These are phyloP conservation scores for Sorghum bicolor DNA, from an alignment of 176 grass and related monocot genomes.

Conservation along the genomic window DNA sequence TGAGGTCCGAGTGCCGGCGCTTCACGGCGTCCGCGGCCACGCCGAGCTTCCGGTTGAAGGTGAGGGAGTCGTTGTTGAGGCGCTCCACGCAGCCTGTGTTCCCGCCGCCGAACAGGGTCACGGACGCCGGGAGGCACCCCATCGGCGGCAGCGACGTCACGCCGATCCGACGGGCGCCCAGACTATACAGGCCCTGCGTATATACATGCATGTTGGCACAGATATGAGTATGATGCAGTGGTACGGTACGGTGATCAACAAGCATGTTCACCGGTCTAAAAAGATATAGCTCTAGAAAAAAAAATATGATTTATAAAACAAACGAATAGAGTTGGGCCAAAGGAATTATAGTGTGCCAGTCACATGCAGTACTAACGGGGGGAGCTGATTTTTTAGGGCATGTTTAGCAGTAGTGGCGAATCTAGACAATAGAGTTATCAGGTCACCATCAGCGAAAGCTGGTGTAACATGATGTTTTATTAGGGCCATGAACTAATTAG, in stretches of 20 bases:
- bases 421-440: no score
- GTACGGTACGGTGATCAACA: not conserved
- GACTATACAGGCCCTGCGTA: slow-evolving; percentile 53
- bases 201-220: not conserved
- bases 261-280: no score
- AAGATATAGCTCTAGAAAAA: no score
- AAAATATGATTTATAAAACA: no score
- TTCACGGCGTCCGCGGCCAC: slow-evolving; percentile 41
- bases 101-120: slow-evolving; percentile 67
- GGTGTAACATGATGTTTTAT: no score
- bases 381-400: no score
- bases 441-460: no score
- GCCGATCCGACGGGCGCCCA: slow-evolving; percentile 77
- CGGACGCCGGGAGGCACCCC: slow-evolving; percentile 77
- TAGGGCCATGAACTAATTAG: no score
- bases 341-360: not conserved
- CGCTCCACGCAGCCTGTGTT: slow-evolving; percentile 48
- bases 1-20: slow-evolving; percentile 53
- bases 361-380: no score
- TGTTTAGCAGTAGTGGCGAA: no score
- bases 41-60: slow-evolving; percentile 72
- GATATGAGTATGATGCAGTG: not conserved
- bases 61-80: slow-evolving; percentile 71
- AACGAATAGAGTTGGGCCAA: no score
- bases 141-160: slow-evolving; percentile 86